Evolutionary conservation across 2,329 filamentous ascomycete species (phyloP), one percentile per base, ranked within the genome.

Genomic region (Epicoccum sorghinum): DNA sequence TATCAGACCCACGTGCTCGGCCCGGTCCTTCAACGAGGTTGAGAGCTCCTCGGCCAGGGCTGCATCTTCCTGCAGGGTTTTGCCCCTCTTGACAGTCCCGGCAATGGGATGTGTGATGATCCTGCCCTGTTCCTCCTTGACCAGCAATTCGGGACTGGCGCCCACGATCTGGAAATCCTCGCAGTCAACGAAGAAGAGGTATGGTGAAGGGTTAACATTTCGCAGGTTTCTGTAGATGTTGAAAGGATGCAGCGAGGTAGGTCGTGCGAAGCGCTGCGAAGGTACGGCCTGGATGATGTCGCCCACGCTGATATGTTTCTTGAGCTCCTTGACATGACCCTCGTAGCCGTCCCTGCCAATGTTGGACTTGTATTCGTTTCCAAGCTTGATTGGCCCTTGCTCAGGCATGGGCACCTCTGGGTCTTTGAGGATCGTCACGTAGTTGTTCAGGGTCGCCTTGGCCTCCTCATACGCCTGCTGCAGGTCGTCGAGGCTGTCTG

Each of bases 201-300:
- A 99, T 0, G 95, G 95, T 7, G 92, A 96, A 0, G 95, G 95
- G 73, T 99, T 99, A 69, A 98, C 90, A n/a, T 91, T 96, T 59
- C 95, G 90, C 33, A 99, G 83, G 73, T 96, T 91, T 49, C 93
- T 87, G 82, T 98, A 99, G 68, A 99, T 90, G 80, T 98, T 99
- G 83, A 98, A 99, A 0, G 95, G 93, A 75, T 99, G 95, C 38
- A 99, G 81, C 51, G 86, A 87, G 3, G 95, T 99, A 12, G 93
- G 93, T 25, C 93, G 86, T 7, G 93, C 88, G 71, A 98, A 90
- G 47, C 95, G 87, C 78, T 99, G 95, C 37, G 92, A 97, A 1
- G 95, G 95, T 13, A 99, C 95, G 0, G 92, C 91, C 75, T 99
- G 95, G 77, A 99, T 98, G 72, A 99, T 98, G 79, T 98, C 92